These are phyloP conservation scores for Globisporangium sylvaticum DNA, from an alignment of 352 stramenopile species.

Conservation along the genomic window DNA sequence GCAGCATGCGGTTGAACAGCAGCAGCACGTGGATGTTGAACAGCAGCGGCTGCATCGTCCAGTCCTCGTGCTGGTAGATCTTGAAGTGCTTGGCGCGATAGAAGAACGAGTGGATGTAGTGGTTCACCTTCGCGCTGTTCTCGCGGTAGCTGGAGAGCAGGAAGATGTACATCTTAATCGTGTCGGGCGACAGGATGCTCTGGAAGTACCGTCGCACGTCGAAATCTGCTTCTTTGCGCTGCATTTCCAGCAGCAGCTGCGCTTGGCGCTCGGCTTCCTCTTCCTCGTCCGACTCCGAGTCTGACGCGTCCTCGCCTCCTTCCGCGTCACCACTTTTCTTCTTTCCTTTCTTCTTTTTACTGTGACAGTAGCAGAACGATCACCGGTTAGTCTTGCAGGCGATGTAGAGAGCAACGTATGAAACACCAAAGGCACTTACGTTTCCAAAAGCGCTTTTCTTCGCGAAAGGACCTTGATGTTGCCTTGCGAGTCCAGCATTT, in stretches of 20 bases:
- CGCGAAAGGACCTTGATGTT: conserved; percentile 82
- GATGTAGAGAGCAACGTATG: not conserved
- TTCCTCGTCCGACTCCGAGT: conserved; percentile 66
- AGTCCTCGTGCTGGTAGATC: conserved; percentile 66
- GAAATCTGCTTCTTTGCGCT: conserved; percentile 84
- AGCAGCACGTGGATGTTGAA: conserved; percentile 82
- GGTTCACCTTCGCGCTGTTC: conserved; percentile 82
- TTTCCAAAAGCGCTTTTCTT: conserved; percentile 59
- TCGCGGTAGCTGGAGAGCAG: conserved; percentile 66
- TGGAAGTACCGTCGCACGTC: conserved; percentile 82
- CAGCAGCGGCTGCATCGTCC: conserved; percentile 83
- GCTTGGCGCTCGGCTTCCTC: conserved; percentile 68
- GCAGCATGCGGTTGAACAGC: conserved; percentile 84
- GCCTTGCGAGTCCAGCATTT: conserved; percentile 79
- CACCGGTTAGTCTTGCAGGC: not conserved
- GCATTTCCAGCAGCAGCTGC: conserved; percentile 76
- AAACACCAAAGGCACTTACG: conserved; percentile 19
- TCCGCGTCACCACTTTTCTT: conserved; percentile 24
- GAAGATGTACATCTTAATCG: conserved; percentile 81
- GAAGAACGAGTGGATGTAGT: conserved; percentile 88
- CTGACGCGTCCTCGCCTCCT: conserved; percentile 27
- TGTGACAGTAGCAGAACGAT: conserved; percentile 8
- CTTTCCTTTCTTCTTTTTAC: conserved; percentile 22
- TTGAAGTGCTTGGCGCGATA: conserved; percentile 82
- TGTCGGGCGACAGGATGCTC: conserved; percentile 76